Conservation (phyloP, 805 yeast genomes). For the Kuraishia ogatae region DNA sequence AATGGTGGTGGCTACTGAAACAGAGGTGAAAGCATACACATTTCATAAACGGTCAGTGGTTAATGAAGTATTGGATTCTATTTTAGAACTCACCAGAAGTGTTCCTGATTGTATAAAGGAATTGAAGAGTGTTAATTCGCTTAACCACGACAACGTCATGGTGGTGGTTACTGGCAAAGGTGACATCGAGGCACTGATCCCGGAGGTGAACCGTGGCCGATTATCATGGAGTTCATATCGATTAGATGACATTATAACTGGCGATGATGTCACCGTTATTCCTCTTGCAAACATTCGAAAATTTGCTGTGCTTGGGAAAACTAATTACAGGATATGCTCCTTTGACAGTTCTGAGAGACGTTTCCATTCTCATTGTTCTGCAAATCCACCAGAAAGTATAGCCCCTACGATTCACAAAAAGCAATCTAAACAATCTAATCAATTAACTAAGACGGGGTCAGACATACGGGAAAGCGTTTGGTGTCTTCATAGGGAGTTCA, state of each 20-base stretch:
- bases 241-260: not conserved
- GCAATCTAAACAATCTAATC: too few relatives aligned
- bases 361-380: not conserved
- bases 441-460: too few relatives aligned
- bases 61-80: not conserved
- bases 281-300: not conserved
- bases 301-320: not conserved
- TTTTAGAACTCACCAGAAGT: not conserved
- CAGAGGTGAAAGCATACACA: not conserved
- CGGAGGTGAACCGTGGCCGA: not conserved
- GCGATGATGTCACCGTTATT: not conserved
- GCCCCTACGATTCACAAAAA: not conserved
- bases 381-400: not conserved
- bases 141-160: not conserved
- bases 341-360: not conserved
- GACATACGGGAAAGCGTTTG: not conserved
- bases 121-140: not conserved
- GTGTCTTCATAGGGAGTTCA: not conserved
- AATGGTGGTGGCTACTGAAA: not conserved
- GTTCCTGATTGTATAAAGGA: not conserved
- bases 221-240: not conserved
- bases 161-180: not conserved
- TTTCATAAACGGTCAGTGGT: not conserved
- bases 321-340: not conserved
- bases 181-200: not conserved